phyloP scores from a whole-genome alignment of 768 basidiomycete genomes.

The Candolleomyces aberdarensis region DNA sequence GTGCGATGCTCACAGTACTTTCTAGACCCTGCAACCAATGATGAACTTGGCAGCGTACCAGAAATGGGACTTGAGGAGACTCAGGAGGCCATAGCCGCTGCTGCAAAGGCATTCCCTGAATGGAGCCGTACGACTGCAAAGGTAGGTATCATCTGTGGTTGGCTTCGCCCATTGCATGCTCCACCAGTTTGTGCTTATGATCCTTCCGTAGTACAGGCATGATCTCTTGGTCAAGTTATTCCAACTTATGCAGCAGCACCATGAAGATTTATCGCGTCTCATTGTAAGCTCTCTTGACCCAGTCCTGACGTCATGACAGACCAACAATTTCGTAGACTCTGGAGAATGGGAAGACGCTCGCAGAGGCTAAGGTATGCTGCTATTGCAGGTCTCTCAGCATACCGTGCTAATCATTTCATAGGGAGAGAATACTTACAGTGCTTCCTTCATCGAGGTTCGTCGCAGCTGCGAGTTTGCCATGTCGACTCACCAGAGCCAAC shows the following conservation, averaged over 20 bases:
- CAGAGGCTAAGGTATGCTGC: conserved; percentile 66
- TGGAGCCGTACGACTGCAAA: conserved; percentile 91
- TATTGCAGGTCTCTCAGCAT: not conserved
- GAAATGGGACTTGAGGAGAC: conserved; percentile 89
- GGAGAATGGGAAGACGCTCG: conserved; percentile 93
- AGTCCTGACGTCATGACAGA: conserved; percentile 22
- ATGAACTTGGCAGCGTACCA: conserved; percentile 80
- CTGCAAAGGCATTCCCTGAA: conserved; percentile 71
- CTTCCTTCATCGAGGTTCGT: conserved; percentile 78
- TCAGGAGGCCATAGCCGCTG: conserved; percentile 79
- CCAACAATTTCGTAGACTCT: conserved; percentile 55
- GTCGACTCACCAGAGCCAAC: too few species aligned
- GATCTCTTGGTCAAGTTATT: conserved; percentile 81
- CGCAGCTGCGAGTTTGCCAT: too few species aligned
- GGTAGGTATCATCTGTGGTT: conserved; percentile 36
- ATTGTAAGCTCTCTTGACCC: conserved; percentile 53
- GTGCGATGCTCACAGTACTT: not conserved
- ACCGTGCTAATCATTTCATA: conserved; percentile 21
- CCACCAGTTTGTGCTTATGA: not conserved
- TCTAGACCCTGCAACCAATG: conserved; percentile 83
- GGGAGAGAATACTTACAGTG: conserved; percentile 83
- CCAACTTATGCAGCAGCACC: conserved; percentile 74
- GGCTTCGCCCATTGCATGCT: not conserved
- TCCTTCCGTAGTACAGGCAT: conserved; percentile 59
- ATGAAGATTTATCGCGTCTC: conserved; percentile 83